Evolutionary conservation across 371 early-diverging fungal genomes (phyloP), one percentile per base, ranked within the genome.

Genomic region (Mucor plumbeus): DNA sequence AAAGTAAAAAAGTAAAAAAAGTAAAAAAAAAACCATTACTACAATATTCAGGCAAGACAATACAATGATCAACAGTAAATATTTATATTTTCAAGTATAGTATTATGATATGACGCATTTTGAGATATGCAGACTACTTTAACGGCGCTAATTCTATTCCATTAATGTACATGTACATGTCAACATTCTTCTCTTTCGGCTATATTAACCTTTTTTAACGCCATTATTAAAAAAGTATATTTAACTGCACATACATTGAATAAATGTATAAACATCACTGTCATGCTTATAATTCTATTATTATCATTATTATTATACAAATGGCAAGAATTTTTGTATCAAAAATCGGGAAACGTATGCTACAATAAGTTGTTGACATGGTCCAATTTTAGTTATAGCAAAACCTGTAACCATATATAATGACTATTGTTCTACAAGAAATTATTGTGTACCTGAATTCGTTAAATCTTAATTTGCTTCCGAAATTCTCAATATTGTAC

Each of bases 401-500:
- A 50, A 50, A 11, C 50, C 26, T 50, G 50, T 50, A 26, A 50
- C 26, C 48, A 48, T 19, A 48, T 10, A 48, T 48, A 48, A 3
- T 19, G 9, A 26, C 26, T 19, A 50, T 50, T 50, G 50, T 50
- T 26, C 21, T 26, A 50, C 50, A 50, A 50, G 26, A 13, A 21
- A 21, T 50, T 21, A 13, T 26, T 50, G 50, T 50, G 50, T 50
- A 26, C 50, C 19, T 21, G 50, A 26, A 50, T 26, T 50, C 9
- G 26, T 0, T 5, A 26, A 26, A 26, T 26, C 26, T 26, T 26
- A 26, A 26, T 44, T 44, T 44, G n/a, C 17, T 44, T 44, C 44
- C 44, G 44, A 44, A 44, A 43, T n/a, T 14, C 43, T 43, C 43
- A 43, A n/a, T 44, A 44, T 44, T 44, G 44, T 44, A 44, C 44